These are phyloP conservation scores for Oenanthe javanica DNA, from an alignment of 140 eudicot species.

Conservation along the genomic window DNA sequence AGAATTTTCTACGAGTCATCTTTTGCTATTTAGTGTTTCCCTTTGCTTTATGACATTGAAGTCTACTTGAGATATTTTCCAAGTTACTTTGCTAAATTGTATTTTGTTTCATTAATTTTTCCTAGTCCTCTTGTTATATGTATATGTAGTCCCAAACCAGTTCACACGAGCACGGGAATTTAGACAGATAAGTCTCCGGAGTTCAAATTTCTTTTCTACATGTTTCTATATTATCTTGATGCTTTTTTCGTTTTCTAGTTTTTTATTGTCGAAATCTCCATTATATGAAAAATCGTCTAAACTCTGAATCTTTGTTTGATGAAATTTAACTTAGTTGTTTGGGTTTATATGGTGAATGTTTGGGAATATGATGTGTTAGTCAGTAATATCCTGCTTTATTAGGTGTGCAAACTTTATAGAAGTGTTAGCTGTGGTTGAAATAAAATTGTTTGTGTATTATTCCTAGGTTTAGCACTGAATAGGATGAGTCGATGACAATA, in stretches of 20 bases:
- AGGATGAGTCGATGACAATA: too few relatives aligned
- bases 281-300: too few relatives aligned
- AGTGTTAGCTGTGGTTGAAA: too few relatives aligned
- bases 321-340: background rate
- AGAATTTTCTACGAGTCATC: too few relatives aligned
- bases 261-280: too few relatives aligned
- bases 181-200: background rate
- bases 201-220: background rate
- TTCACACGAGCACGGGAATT: too few relatives aligned
- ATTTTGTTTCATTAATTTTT: background rate
- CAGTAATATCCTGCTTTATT: too few relatives aligned
- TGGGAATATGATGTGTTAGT: background rate
- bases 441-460: too few relatives aligned
- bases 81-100: background rate
- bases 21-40: too few relatives aligned
- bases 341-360: background rate
- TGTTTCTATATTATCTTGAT: background rate
- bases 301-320: background rate
- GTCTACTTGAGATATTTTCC: background rate
- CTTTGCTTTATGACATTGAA: background rate
- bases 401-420: too few relatives aligned
- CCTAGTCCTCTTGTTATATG: background rate
- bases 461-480: too few relatives aligned
- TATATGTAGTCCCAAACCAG: background rate
- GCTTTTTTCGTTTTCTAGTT: background rate